Base-by-base conservation (phyloP, 140 eudicot species). In the Anethum foeniculum region DNA sequence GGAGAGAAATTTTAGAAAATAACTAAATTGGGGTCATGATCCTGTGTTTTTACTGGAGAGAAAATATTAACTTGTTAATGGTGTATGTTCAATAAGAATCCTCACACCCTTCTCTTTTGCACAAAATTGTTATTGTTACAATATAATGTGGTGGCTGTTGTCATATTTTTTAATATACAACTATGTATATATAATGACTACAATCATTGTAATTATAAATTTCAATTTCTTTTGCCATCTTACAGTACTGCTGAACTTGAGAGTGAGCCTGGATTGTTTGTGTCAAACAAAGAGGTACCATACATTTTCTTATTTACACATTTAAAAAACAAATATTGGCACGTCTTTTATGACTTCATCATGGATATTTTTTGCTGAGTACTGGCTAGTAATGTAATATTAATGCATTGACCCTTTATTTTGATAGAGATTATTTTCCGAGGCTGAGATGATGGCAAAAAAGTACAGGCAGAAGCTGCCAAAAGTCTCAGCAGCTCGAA, bases 241-340 rank as follows among this genome's bases (percentile, higher is more conserved):
- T 84, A 84, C 92, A 94, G 98, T 73, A 92, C 86, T 36, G 94
- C 93, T 18, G 97, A 89, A n/a, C 96, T 94, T 71, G 98, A 94
- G 85, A 90, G 98, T 56, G 96, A 90, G 83, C 96, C 98, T 46
- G 98, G 98, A 76, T 82, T 94, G 80, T 87, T 94, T 85, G 49
- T 89, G 82, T 85, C 88, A 65, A 86, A 92, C 90, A 90, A 91
- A 83, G 93, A 92, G 97, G 98, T 94, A 86, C n/a, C 52, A 43
- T 41, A 13, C 32, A 75, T 67, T 25, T 78, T 64, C 25, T 72
- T 34, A 28, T 11, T 62, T 49, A 7, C 74, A 13, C 14, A 25
- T 68, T 34, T 68, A 41, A 19, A 68, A 41, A 13, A 0, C 7
- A 39, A 39, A 34, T 3, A 23, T 23, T 43, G 78, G 18, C 48